Evolutionary conservation across 2,329 filamentous ascomycete genomes (phyloP).

Genomic region (Colletotrichum acutatum): DNA sequence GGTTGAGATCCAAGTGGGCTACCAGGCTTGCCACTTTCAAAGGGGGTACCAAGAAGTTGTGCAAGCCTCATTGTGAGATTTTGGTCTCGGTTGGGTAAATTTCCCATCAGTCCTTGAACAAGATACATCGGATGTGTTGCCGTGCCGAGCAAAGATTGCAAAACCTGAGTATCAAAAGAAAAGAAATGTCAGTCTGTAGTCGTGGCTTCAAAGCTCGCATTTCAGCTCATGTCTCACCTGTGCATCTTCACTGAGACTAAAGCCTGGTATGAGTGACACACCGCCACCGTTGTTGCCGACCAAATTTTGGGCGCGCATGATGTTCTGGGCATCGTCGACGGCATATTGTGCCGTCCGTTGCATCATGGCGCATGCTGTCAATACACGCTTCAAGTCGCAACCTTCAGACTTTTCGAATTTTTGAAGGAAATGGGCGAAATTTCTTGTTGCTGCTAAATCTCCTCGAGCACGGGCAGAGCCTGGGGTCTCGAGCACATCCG

Average conservation of each 20-base stretch:
- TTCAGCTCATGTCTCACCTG: constrained; percentile 20
- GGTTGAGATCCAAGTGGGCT: constrained; percentile 33
- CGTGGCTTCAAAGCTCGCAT: neutral
- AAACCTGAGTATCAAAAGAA: constrained; percentile 4
- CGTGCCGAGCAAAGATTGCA: constrained; percentile 23
- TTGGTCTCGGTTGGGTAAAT: constrained; percentile 32
- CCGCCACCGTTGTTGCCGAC: constrained; percentile 1
- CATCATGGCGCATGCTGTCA: constrained; percentile 30
- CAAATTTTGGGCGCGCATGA: constrained; percentile 14
- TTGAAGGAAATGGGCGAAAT: constrained; percentile 31
- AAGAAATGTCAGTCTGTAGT: neutral
- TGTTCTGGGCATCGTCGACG: constrained; percentile 28
- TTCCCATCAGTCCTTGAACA: constrained; percentile 31
- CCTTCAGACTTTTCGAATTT: constrained; percentile 26
- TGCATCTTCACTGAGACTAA: constrained; percentile 12
- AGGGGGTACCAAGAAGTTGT: constrained; percentile 25
- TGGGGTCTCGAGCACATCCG: constrained; percentile 33
- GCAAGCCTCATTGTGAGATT: constrained; percentile 24
- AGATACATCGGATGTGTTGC: constrained; percentile 34
- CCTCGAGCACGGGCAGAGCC: constrained; percentile 9
- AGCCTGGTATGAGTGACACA: constrained; percentile 11
- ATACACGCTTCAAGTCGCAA: constrained; percentile 24
- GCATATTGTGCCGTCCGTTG: constrained; percentile 25
- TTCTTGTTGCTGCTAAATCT: constrained; percentile 24
- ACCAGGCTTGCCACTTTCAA: constrained; percentile 21